Base-by-base conservation (phyloP, 495 filamentous ascomycete genomes). In the Penicillium goetzii region DNA sequence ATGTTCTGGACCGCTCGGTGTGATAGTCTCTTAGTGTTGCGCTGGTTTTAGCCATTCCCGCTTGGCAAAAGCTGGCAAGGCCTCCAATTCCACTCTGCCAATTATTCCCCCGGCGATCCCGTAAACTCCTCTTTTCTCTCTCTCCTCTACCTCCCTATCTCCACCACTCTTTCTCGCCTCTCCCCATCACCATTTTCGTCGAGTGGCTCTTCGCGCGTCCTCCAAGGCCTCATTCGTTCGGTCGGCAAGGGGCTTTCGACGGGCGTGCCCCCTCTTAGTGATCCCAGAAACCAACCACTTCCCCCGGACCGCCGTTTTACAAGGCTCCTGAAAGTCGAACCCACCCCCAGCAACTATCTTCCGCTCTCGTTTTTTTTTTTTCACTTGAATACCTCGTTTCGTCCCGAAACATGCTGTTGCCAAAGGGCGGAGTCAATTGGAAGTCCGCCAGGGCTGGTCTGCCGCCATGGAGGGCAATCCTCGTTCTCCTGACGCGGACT, bases 391-490 rank as follows among this genome's bases (percentile, higher is more conserved):
- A 36, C 56, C 65, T 49, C 53, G 12, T 21, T 30, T 30, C 47
- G 5, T n/a, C 14, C 14, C 15, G 12, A 47, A 55, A 21, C 12
- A 91, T 91, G 89, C 80, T 96, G 75, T 84, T 95, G 66, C 90
- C 91, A 56, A 96, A 96, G 77, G 90, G 90, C 76, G 91, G 91
- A 77, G 85, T 96, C 72, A 95, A 84, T 75, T 97, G 94, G 91
- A 97, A 97, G 82, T 90, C 92, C 66, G 87, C 96, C 58, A 89
- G 84, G 78, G 83, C 91, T 67, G 83, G 88, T 61, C 80, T 98
- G 66, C 94, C 93, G 4, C 92, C 93, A 61, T 88, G 89, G 66
- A 85, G 92, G 79, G 90, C 91, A 41, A 77, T 99, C 76, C 84
- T 89, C 74, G 81, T 90, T 54, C 84, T 92, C 69, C 74, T 97